A percentile compares a stretch with the other conserved stretches of the same genome.
Conservation (phyloP, 2,329 filamentous ascomycete genomes). For the Neofusicoccum kwambonambiense region DNA sequence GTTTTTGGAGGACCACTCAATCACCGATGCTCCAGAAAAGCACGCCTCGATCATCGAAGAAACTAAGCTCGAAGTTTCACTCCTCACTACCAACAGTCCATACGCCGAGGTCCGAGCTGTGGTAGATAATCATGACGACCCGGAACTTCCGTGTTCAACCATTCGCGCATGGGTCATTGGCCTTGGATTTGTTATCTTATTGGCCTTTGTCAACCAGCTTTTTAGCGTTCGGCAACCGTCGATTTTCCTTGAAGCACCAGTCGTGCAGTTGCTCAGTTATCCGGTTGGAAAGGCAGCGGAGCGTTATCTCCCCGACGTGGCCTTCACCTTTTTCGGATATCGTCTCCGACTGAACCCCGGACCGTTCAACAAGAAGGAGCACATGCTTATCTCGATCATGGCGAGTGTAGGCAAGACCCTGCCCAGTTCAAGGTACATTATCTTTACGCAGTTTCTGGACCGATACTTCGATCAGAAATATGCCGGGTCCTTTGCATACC, state of each 20-base stretch:
- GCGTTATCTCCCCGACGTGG: constrained; percentile 10
- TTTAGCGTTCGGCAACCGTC: constrained; percentile 62
- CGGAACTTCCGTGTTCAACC: constrained; percentile 31
- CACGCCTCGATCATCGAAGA: constrained; percentile 51
- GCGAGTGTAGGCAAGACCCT: constrained; percentile 45
- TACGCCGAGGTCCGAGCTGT: constrained; percentile 21
- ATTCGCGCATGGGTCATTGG: constrained; percentile 48
- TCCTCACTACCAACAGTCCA: constrained; percentile 44
- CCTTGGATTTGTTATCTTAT: constrained; percentile 45
- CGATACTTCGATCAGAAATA: constrained; percentile 54
- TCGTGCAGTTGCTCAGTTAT: constrained; percentile 65
- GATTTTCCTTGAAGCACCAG: constrained; percentile 59
- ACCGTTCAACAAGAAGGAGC: constrained; percentile 22
- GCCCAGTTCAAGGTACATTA: constrained; percentile 52
- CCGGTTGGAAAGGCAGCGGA: constrained; percentile 42
- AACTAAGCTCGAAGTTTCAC: constrained; percentile 56
- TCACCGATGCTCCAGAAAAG: constrained; percentile 48
- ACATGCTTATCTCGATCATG: constrained; percentile 64
- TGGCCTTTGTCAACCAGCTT: constrained; percentile 56
- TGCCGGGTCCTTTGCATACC: constrained; percentile 46
- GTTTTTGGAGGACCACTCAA: constrained; percentile 46
- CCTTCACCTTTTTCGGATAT: constrained; percentile 18
- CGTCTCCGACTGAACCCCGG: constrained; percentile 19
- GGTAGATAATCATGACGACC: constrained; percentile 20
- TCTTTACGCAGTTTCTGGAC: constrained; percentile 52